These are phyloP conservation scores for Leccinum disarticulatum DNA, from an alignment of 768 basidiomycete species.

Conservation along the genomic window DNA sequence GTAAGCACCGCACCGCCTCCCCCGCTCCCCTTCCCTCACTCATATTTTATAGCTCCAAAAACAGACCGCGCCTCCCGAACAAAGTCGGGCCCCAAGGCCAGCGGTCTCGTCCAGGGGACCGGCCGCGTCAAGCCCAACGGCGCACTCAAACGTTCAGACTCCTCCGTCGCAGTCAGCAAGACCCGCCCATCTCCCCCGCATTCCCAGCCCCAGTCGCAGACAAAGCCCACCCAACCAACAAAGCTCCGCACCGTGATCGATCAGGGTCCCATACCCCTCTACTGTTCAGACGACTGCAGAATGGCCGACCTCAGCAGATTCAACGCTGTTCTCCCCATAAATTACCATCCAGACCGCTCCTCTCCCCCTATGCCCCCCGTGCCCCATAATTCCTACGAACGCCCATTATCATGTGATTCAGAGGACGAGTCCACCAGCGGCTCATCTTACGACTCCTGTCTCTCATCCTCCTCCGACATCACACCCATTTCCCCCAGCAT, in stretches of 20 bases:
- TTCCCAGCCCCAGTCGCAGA: conserved; percentile 19
- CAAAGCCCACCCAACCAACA: conserved; percentile 33
- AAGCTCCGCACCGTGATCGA: conserved; percentile 73
- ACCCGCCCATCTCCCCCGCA: conserved; percentile 15
- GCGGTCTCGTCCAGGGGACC: conserved; percentile 65
- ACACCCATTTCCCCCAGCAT: conserved; percentile 31
- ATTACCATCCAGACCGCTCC: conserved; percentile 48
- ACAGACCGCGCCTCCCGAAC: conserved; percentile 33
- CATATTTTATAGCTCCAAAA: conserved; percentile 25
- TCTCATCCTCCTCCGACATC: conserved; percentile 26
- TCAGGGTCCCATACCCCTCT: conserved; percentile 76
- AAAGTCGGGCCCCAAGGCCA: conserved; percentile 38
- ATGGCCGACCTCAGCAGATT: conserved; percentile 52
- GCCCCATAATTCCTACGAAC: conserved; percentile 39
- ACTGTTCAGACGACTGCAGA: conserved; percentile 80
- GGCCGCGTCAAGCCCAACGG: conserved; percentile 62
- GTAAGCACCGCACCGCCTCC: background rate
- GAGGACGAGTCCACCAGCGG: conserved; percentile 43
- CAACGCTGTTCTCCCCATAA: conserved; percentile 41
- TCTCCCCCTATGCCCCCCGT: conserved; percentile 42
- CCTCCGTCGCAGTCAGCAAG: conserved; percentile 21
- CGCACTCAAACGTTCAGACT: conserved; percentile 45
- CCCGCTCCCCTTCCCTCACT: conserved; percentile 27
- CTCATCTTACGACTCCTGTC: conserved; percentile 38
- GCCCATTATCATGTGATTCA: conserved; percentile 28